Percentiles rank a stretch among this genome's conserved stretches.
Conservation (phyloP, 2,329 filamentous ascomycete genomes). For the Paraphoma chrysanthemicola region DNA sequence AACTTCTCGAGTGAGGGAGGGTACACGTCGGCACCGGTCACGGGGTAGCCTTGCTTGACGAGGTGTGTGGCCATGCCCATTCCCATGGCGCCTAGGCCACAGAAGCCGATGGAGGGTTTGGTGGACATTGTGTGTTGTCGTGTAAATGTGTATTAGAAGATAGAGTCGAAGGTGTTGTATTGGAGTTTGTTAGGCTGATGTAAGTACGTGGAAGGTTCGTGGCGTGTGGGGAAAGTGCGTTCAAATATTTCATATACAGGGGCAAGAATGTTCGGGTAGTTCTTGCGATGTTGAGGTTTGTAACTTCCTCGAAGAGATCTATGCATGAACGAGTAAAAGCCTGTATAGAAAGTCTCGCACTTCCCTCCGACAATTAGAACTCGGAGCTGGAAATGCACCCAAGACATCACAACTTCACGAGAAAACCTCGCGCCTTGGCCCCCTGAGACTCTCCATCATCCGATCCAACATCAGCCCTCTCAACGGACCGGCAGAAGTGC, state of each 20-base stretch:
- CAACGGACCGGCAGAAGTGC: conserved; percentile 21
- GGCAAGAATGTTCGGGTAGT: too few species aligned
- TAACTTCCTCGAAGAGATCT: not conserved
- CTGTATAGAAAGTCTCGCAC: not conserved
- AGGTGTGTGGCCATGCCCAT: conserved; percentile 82
- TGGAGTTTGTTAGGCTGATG: not conserved
- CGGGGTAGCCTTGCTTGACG: conserved; percentile 69
- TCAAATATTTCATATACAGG: not conserved
- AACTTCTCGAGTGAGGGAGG: conserved; percentile 71
- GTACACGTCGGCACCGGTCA: conserved; percentile 77
- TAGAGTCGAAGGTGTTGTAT: not conserved
- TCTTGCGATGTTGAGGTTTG: not conserved
- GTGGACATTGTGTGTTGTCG: conserved; percentile 26
- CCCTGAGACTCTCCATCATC: not conserved
- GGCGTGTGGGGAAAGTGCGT: not conserved
- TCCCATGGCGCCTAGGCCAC: conserved; percentile 82
- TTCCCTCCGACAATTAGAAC: not conserved
- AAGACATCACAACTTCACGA: not conserved
- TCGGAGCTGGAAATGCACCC: not conserved
- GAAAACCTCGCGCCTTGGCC: not conserved
- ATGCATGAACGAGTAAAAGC: not conserved
- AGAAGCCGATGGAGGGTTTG: conserved; percentile 67
- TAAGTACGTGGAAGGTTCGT: too few species aligned
- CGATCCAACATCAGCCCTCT: not conserved
- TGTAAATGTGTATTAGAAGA: not conserved